Evolutionary conservation across 2,329 filamentous ascomycete species (phyloP), one percentile per base, ranked within the genome.

Genomic region (Emmonsiellopsis sp.): DNA sequence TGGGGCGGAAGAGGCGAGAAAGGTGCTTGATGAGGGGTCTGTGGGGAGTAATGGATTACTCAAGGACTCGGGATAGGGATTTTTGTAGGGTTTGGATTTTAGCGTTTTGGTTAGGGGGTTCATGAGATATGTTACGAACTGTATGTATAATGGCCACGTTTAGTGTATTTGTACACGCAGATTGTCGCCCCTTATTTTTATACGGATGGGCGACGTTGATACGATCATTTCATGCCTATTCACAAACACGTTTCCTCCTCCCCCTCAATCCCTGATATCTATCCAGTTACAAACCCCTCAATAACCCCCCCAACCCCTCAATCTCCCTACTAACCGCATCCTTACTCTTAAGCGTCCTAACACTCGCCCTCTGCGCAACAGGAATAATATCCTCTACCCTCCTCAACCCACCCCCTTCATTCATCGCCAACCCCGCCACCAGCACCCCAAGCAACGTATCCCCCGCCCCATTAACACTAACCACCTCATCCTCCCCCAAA

Each of bases 401-500:
- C 54, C 63, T 83, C 71, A 50, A 30, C 2, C 35, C 32, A 11
- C 80, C 66, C 30, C 66, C 65, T 16, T 71, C 72, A 2, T 76
- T 78, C 62, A 77, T 80, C 0, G 84, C 83, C 59, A 97, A 67
- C 0, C 87, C 89, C 1, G 89, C 86, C n/a, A 95, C 75, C 53
- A 96, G 62, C 11, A 90, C 86, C 0, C 92, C 93, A 7, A 94
- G 76, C 67, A 97, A 91, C 0, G 93, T 96, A 70, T 98, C 93
- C 0, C 93, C 93, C 2, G 89, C 90, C 0, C 92, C 93, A 67
- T 97, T 97, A 8, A 97, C 92, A 46, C 89, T 95, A 1, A 92
- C 83, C 1, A 95, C 77, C 30, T 93, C 82, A 16, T 79, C 71
- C 0, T 74, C 69, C 2, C 61, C 55, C 5, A 95, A 77, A 13